phyloP scores from a whole-genome alignment of 139 green algal species.

The Ulvella scutata region DNA sequence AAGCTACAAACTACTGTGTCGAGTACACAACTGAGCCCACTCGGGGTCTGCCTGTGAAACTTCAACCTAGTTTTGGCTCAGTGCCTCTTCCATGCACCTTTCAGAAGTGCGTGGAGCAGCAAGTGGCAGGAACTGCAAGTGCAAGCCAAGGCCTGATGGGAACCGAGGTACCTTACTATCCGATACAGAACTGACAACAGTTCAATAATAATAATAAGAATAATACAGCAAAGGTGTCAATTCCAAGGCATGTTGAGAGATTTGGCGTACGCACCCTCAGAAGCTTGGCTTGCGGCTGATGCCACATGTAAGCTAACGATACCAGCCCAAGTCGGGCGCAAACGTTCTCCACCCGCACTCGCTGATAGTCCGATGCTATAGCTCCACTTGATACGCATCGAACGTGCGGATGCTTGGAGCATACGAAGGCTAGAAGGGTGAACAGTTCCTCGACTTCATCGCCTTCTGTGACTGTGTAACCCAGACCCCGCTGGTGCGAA shows the following conservation, averaged over 20 bases:
- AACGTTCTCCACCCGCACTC: constrained; percentile 82
- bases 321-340: constrained; percentile 65
- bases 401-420: constrained; percentile 21
- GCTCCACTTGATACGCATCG: constrained; percentile 69
- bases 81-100: no score
- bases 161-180: background rate
- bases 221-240: background rate
- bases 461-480: constrained; percentile 43
- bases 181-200: background rate
- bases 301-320: constrained; percentile 85
- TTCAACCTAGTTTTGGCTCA: no score
- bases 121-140: no score
- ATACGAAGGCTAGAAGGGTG: constrained; percentile 44
- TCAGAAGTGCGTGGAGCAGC: no score
- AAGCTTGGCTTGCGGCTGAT: constrained; percentile 59
- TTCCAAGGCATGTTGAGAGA: background rate
- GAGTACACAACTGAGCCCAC: no score
- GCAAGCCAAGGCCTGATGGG: no score
- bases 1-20: no score
- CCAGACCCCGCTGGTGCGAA: constrained; percentile 23
- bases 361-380: constrained; percentile 94
- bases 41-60: no score
- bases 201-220: background rate
- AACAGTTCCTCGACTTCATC: constrained; percentile 92
- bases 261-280: no score